Conservation (phyloP, 164 flowering plant genomes). For the Chimonanthus salicifolius region DNA sequence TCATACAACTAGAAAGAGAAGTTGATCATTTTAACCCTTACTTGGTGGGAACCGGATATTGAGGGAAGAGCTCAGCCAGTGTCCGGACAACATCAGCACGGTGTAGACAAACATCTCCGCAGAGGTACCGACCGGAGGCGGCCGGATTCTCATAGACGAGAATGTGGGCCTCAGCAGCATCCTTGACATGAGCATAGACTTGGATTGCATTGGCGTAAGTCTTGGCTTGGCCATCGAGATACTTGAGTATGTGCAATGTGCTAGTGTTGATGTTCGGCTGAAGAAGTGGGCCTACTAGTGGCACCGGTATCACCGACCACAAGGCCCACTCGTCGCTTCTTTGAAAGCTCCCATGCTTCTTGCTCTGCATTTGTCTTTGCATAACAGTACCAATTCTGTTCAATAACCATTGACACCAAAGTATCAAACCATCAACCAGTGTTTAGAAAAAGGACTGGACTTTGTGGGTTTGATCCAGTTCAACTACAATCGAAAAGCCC, state of each 20-base stretch:
- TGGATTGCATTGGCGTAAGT: conserved; percentile 82
- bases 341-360: conserved; percentile 70
- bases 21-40: conserved; percentile 24
- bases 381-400: conserved; percentile 95
- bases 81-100: conserved; percentile 84
- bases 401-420: too few relatives aligned
- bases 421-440: too few relatives aligned
- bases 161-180: conserved; percentile 79
- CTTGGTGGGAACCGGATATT: conserved; percentile 89
- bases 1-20: too few relatives aligned
- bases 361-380: conserved; percentile 89
- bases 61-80: conserved; percentile 70
- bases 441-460: too few relatives aligned
- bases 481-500: neutral
- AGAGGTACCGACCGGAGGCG: conserved; percentile 76
- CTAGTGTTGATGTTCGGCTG: conserved; percentile 75
- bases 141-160: conserved; percentile 66
- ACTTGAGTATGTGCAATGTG: conserved; percentile 69
- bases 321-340: conserved; percentile 68
- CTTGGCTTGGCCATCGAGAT: conserved; percentile 80
- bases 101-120: conserved; percentile 83
- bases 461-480: neutral
- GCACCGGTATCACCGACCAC: conserved; percentile 75
- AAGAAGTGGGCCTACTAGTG: conserved; percentile 79
- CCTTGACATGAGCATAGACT: conserved; percentile 77